Conservation (phyloP, 176 grass and related monocot species). For the Lolium perenne region DNA sequence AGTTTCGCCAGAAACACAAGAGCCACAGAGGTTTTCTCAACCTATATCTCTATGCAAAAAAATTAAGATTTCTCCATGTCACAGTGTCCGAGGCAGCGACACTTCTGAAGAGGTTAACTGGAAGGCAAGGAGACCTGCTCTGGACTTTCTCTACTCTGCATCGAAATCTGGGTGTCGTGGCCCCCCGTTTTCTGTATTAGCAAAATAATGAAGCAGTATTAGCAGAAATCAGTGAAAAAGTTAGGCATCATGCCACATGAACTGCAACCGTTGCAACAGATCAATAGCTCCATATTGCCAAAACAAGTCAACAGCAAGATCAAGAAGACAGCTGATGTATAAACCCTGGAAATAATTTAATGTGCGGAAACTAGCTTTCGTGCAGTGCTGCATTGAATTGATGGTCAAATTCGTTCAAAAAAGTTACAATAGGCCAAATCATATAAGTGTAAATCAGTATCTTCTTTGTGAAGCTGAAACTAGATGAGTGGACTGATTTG, state of each 20-base stretch:
- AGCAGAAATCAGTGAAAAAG: too few relatives aligned
- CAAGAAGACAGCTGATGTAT: not conserved
- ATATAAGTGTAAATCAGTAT: too few relatives aligned
- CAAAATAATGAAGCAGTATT: too few relatives aligned
- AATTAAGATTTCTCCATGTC: not conserved
- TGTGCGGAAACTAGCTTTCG: not conserved
- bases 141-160: too few relatives aligned
- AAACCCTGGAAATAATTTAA: not conserved
- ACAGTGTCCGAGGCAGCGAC: not conserved
- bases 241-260: too few relatives aligned
- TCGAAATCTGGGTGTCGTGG: too few relatives aligned
- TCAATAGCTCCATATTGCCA: not conserved
- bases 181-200: too few relatives aligned
- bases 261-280: not conserved
- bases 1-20: not conserved
- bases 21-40: not conserved
- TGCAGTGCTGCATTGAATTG: not conserved
- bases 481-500: too few relatives aligned
- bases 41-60: not conserved
- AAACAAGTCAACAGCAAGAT: not conserved
- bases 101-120: not conserved
- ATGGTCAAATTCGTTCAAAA: not conserved
- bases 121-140: too few relatives aligned
- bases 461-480: too few relatives aligned
- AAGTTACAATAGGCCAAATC: too few relatives aligned